These are phyloP conservation scores for Hirsutella thompsonii DNA, from an alignment of 2,329 filamentous ascomycete species.

Conservation along the genomic window DNA sequence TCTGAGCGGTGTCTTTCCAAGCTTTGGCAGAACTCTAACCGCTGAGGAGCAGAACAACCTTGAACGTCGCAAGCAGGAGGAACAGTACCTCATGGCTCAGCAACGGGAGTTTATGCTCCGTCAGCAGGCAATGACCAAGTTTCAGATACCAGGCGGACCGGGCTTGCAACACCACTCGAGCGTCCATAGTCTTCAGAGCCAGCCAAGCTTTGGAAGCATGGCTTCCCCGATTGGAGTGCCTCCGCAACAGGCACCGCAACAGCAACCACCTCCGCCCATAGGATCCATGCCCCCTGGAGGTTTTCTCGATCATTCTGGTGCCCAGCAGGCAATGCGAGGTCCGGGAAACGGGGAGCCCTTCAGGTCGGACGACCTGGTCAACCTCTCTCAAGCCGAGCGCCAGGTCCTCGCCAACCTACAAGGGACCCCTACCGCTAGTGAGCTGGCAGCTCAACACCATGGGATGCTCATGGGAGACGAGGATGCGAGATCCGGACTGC, in stretches of 20 bases:
- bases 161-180: conserved; percentile 84
- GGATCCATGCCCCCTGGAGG: conserved; percentile 48
- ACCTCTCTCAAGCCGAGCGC: conserved; percentile 42
- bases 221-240: conserved; percentile 63
- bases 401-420: conserved; percentile 33
- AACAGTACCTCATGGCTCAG: conserved; percentile 91
- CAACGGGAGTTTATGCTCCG: conserved; percentile 88
- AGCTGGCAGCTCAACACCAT: conserved; percentile 6
- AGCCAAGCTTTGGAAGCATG: conserved; percentile 92
- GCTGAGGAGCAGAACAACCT: conserved; percentile 97
- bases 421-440: conserved; percentile 1
- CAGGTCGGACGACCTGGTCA: conserved; percentile 63
- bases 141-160: conserved; percentile 39
- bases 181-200: conserved; percentile 89
- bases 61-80: conserved; percentile 92
- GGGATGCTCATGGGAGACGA: conserved; percentile 22
- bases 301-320: conserved; percentile 53
- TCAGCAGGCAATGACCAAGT: conserved; percentile 67
- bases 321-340: conserved; percentile 11
- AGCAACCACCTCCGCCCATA: conserved; percentile 4
- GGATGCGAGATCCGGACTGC: conserved; percentile 32
- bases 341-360: conserved; percentile 35
- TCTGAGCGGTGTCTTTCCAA: conserved; percentile 86
- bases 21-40: conserved; percentile 90
- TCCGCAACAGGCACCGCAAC: conserved; percentile 19